These are phyloP conservation scores for Candida easanensis DNA, from an alignment of 805 yeast genomes.

Conservation along the genomic window DNA sequence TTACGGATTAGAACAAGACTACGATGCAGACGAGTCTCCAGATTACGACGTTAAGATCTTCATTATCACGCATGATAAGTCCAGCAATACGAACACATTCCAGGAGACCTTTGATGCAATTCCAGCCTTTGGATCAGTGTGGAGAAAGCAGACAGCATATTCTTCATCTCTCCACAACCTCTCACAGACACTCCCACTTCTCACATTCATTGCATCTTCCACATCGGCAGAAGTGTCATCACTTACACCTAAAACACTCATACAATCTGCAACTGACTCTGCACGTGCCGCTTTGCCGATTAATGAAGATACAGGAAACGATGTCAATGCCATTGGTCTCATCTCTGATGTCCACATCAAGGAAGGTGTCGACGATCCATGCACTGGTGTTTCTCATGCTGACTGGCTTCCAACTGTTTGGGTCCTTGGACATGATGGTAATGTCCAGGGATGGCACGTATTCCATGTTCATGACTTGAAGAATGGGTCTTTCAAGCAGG, in stretches of 20 bases:
- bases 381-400: slow-evolving; percentile 54
- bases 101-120: slow-evolving; percentile 42
- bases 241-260: slow-evolving; percentile 33
- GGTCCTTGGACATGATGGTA: slow-evolving; percentile 62
- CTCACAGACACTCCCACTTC: slow-evolving; percentile 30
- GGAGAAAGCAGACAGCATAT: slow-evolving; percentile 48
- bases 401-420: slow-evolving; percentile 65
- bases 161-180: slow-evolving; percentile 39
- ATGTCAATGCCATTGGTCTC: slow-evolving; percentile 69
- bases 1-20: slow-evolving; percentile 28
- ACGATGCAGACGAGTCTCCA: slow-evolving; percentile 32
- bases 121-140: slow-evolving; percentile 50
- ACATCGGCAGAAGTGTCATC: slow-evolving; percentile 62
- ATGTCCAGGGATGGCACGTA: slow-evolving; percentile 60
- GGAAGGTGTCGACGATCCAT: slow-evolving; percentile 48
- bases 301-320: slow-evolving; percentile 60
- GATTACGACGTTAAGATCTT: slow-evolving; percentile 25
- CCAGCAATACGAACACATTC: slow-evolving; percentile 12
- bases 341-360: slow-evolving; percentile 54
- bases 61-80: slow-evolving; percentile 13
- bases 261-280: slow-evolving; percentile 61
- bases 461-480: slow-evolving; percentile 54
- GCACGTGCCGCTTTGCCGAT: slow-evolving; percentile 74
- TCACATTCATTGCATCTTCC: slow-evolving; percentile 55
- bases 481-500: slow-evolving; percentile 28